Evolutionary conservation across 2,329 filamentous ascomycete species (phyloP), one percentile per base, ranked within the genome.

Genomic region (Cercospora sesami): DNA sequence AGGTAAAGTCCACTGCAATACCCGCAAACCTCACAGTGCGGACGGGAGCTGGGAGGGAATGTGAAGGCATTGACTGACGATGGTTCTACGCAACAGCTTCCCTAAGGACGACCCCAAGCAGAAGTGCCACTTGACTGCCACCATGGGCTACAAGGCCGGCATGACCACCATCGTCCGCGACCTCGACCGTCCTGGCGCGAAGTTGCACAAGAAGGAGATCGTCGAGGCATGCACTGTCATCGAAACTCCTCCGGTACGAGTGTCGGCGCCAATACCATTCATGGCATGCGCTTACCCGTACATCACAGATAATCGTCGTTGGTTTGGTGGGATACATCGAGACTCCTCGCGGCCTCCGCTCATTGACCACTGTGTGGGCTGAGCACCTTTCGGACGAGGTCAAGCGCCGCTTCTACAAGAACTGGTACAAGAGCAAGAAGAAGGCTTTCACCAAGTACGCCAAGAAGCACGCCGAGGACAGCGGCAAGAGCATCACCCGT

Each of bases 371-470:
- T 82, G 93, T 99, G 83, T 99, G 95, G 95, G 95, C 95, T 81
- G 95, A 98, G 90, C 95, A 99, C 85, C 85, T 99, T 85, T 92
- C 91, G 86, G 95, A 99, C 85, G 95, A 98, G 87, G 83, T 99
- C 85, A 97, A 97, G 91, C 92, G 95, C 81, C 92, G 95, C 83
- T 99, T 99, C 93, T 99, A 99, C 92, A 98, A 98, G 93, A 99
- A 99, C 91, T 99, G 95, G 95, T 99, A 99, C 92, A 97, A 97
- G 91, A 93, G 90, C 89, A 99, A 99, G 94, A 98, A 97, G 93
- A 99, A 99, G 94, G 95, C 95, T 73, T 99, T 99, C 89, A 99
- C 95, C 89, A 97, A 96, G 89, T 99, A 99, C 87, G 93, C 95
- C 88, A 99, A 98, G 93, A 94, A 96, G 90, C 93, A 98, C 91